Conservation (phyloP, 1,139 yeast genomes). For the Diutina rugosa region DNA sequence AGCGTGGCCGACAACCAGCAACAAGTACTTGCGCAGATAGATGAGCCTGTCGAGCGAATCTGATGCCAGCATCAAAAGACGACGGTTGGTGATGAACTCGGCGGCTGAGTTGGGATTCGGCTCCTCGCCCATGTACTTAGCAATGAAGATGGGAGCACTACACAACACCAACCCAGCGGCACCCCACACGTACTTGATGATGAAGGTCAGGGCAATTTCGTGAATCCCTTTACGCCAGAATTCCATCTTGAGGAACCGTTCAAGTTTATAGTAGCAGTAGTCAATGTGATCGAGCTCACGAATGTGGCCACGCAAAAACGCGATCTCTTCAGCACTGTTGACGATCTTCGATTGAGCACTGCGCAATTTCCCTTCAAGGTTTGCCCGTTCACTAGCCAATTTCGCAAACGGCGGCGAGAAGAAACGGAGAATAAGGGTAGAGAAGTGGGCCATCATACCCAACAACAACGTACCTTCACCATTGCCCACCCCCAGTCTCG, state of each 20-base stretch:
- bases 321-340: slow-evolving; percentile 75
- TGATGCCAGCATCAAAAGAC: slow-evolving; percentile 73
- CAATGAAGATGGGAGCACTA: slow-evolving; percentile 78
- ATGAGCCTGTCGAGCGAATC: slow-evolving; percentile 83
- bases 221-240: slow-evolving; percentile 63
- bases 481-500: slow-evolving; percentile 61
- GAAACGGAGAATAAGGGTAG: slow-evolving; percentile 59
- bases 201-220: slow-evolving; percentile 70
- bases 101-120: slow-evolving; percentile 50
- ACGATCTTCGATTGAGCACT: slow-evolving; percentile 74
- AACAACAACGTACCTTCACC: slow-evolving; percentile 79
- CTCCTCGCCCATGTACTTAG: slow-evolving; percentile 37
- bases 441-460: slow-evolving; percentile 71
- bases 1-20: slow-evolving; percentile 79
- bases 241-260: slow-evolving; percentile 66
- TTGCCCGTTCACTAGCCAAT: slow-evolving; percentile 66
- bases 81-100: slow-evolving; percentile 80
- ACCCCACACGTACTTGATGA: slow-evolving; percentile 91
- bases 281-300: slow-evolving; percentile 73
- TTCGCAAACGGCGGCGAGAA: slow-evolving; percentile 88
- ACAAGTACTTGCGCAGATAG: slow-evolving; percentile 72
- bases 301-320: slow-evolving; percentile 69
- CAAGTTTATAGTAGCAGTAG: slow-evolving; percentile 69
- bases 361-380: slow-evolving; percentile 76
- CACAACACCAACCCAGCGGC: slow-evolving; percentile 85